A percentile compares a stretch with the other conserved stretches of the same genome.
Evolutionary conservation across 2,329 filamentous ascomycete genomes (phyloP).

Genomic region (Nigrospora osmanthi): DNA sequence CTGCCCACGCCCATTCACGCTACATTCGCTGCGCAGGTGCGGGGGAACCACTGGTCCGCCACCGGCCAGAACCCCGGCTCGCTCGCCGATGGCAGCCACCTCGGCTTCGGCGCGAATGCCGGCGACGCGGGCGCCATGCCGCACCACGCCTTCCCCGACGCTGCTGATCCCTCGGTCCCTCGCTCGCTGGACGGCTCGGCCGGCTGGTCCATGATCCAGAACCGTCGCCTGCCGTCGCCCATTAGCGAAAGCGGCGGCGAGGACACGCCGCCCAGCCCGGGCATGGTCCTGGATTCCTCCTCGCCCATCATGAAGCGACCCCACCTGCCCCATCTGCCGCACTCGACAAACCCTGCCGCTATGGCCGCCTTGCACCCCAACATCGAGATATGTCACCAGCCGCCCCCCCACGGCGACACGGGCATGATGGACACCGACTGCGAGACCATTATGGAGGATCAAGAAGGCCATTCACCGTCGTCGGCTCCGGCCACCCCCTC

Average conservation of each 20-base stretch:
- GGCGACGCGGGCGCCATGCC: slow-evolving; percentile 8
- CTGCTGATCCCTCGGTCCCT: slow-evolving; percentile 36
- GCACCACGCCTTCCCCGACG: slow-evolving; percentile 20
- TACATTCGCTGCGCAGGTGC: slow-evolving; percentile 46
- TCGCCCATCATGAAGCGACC: slow-evolving; percentile 24
- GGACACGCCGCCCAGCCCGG: slow-evolving; percentile 28
- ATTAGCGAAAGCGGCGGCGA: slow-evolving; percentile 47
- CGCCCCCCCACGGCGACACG: slow-evolving; percentile 13
- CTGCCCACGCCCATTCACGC: slow-evolving; percentile 55
- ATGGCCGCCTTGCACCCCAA: slow-evolving; percentile 26
- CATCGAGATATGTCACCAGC: slow-evolving; percentile 21
- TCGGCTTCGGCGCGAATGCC: slow-evolving; percentile 9
- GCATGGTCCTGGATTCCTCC: slow-evolving; percentile 28
- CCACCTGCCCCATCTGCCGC: slow-evolving; percentile 24
- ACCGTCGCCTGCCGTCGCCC: slow-evolving; percentile 48
- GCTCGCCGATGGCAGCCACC: slow-evolving; percentile 29
- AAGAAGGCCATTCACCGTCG: slow-evolving; percentile 18
- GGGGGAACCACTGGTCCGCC: slow-evolving; percentile 40
- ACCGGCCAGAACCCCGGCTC: slow-evolving; percentile 25
- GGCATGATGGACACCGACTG: slow-evolving; percentile 25
- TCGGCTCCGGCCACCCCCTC: slow-evolving; percentile 31
- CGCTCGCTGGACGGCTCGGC: slow-evolving; percentile 34
- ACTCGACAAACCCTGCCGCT: slow-evolving; percentile 23
- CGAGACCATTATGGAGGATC: slow-evolving; percentile 1
- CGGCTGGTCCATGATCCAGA: slow-evolving; percentile 46